Conservation (phyloP, 2,329 filamentous ascomycete species). For the Penicillium carneum region DNA sequence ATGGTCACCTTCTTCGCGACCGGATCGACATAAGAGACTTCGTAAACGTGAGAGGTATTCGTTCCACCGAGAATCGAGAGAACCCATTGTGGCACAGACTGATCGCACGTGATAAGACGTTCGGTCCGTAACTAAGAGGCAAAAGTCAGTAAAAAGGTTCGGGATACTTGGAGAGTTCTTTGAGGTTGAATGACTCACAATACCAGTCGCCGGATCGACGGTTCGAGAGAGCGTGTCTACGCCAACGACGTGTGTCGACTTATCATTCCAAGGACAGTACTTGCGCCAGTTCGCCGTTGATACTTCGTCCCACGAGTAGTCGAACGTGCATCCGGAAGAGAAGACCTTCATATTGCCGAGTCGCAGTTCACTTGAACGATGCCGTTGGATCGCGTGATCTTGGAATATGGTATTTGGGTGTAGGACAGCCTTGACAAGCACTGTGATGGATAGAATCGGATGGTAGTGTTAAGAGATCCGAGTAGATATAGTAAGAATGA, state of each 20-base stretch:
- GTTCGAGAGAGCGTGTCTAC: constrained; percentile 87
- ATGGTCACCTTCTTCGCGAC: constrained; percentile 86
- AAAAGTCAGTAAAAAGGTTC: constrained; percentile 22
- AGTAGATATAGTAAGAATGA: background rate
- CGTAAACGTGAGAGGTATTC: constrained; percentile 87
- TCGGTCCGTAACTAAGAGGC: constrained; percentile 69
- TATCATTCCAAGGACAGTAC: constrained; percentile 98
- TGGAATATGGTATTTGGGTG: background rate
- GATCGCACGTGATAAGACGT: constrained; percentile 64
- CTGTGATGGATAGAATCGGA: background rate
- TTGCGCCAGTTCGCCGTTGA: constrained; percentile 98
- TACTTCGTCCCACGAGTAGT: constrained; percentile 99
- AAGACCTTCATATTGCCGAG: constrained; percentile 85
- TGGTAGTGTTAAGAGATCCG: background rate
- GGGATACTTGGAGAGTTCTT: background rate
- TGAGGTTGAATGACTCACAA: constrained; percentile 59
- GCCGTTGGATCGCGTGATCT: background rate
- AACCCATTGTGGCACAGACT: constrained; percentile 63
- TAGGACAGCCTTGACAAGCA: background rate
- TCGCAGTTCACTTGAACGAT: constrained; percentile 1
- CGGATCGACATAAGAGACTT: constrained; percentile 94
- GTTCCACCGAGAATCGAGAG: constrained; percentile 77
- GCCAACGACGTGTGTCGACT: constrained; percentile 93
- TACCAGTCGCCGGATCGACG: constrained; percentile 69
- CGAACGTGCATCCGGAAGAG: constrained; percentile 84